Evolutionary conservation across 441 rosid species (phyloP), one percentile per base, ranked within the genome.

Genomic region (Pelargonium cotyledonis): DNA sequence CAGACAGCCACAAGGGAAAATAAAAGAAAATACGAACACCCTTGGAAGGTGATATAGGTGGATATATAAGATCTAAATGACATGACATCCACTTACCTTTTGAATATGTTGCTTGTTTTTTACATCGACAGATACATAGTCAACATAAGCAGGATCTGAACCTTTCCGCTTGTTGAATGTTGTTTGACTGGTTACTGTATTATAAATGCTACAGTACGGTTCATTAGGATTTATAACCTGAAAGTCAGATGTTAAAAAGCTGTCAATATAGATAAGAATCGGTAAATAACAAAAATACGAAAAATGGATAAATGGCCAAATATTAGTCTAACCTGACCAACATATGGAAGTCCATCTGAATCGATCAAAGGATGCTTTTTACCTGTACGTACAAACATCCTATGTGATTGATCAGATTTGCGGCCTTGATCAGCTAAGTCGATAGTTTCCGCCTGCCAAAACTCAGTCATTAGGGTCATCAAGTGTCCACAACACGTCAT

Each of bases 281-380:
- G 63, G 63, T 21, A 64, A 61, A 71, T 58, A 12, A 35, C 58
- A 43, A 63, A 63, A n/a, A 71, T 58, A 15, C 53, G 38, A 72
- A 62, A 60, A 74, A 31, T 15, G 15, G 61, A 29, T 55, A 35
- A 67, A 67, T 4, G 40, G 38, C 12, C 61, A 69, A 23, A 71
- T 19, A 15, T 53, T 44, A 71, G 15, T 49, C 85, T 66, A 60
- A 90, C 99, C 97, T 95, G 97, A 73, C 98, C 97, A 79, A 92
- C 87, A 80, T 82, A 86, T 44, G 98, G 98, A 81, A 92, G 95
- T 65, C 99, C 99, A 79, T 90, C 99, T 9, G 88, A 81, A 82
- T 92, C 99, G 73, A 95, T 83, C 74, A 63, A 29, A 72, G 88
- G 72, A 77, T 80, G 86, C 31, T 58, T 58, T 14, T 58, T 58